Percentiles rank a stretch among this genome's conserved stretches.
These are phyloP conservation scores for Sporobolomyces roseus DNA, from an alignment of 768 basidiomycete species.

Conservation along the genomic window DNA sequence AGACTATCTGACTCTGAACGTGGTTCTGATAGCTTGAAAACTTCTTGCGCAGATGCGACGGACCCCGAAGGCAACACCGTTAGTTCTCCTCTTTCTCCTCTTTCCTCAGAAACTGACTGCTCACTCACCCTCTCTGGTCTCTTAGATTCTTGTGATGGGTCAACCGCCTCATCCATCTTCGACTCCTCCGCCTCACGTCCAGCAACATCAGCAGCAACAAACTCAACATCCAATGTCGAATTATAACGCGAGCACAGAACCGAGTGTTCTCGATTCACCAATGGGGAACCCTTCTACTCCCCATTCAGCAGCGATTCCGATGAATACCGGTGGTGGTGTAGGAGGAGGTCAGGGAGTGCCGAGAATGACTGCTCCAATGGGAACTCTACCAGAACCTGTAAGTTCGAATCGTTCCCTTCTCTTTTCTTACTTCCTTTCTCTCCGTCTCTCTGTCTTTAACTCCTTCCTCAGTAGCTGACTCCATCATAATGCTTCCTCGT, in stretches of 20 bases:
- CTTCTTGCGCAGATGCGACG: neutral
- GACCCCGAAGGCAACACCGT: conserved; percentile 13
- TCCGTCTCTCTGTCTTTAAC: no score
- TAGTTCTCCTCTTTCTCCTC: neutral
- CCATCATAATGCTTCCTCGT: no score
- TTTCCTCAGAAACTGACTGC: neutral
- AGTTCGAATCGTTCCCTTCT: no score
- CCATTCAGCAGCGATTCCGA: neutral
- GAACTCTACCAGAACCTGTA: conserved; percentile 13
- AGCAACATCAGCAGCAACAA: neutral
- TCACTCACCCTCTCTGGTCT: neutral
- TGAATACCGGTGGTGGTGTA: neutral
- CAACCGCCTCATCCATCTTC: conserved; percentile 7
- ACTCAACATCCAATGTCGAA: no score
- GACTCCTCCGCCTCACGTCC: neutral
- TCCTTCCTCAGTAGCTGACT: no score
- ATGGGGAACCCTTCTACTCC: no score
- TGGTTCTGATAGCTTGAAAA: neutral
- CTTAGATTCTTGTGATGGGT: conserved; percentile 18
- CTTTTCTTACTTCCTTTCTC: no score
- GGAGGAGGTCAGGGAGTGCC: neutral
- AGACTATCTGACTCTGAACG: neutral
- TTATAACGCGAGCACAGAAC: no score
- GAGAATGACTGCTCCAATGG: conserved; percentile 4
- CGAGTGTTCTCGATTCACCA: neutral